A percentile compares a stretch with the other conserved stretches of the same genome.
Conservation (phyloP, 1,284 basidiomycete species). For the Fomitiporia mediterranea region DNA sequence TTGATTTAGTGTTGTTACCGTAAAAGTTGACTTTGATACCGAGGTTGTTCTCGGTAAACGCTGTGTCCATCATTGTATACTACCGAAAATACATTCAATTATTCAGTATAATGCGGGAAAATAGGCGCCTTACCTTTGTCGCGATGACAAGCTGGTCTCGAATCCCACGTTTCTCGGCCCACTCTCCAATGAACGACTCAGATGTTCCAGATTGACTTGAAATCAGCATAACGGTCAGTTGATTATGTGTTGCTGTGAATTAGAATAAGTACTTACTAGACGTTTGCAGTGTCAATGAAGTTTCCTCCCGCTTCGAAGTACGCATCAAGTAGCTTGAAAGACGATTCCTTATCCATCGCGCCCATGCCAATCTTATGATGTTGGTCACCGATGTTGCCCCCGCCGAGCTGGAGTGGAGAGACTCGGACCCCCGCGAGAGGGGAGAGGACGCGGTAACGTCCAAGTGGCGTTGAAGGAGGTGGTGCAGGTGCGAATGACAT, state of each 20-base stretch:
- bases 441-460: slow-evolving; percentile 17
- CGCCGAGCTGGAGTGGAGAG: slow-evolving; percentile 44
- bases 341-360: slow-evolving; percentile 16
- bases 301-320: slow-evolving; percentile 23
- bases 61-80: slow-evolving; percentile 29
- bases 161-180: slow-evolving; percentile 32
- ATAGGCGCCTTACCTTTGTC: slow-evolving; percentile 27
- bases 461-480: slow-evolving; percentile 5
- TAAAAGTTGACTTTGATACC: slow-evolving; percentile 28
- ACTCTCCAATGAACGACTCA: slow-evolving; percentile 33
- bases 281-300: slow-evolving; percentile 25
- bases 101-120: neutral
- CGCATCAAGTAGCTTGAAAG: slow-evolving; percentile 25
- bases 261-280: slow-evolving; percentile 16
- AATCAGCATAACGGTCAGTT: neutral
- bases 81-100: neutral
- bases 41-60: slow-evolving; percentile 18
- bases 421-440: slow-evolving; percentile 25
- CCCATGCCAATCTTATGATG: slow-evolving; percentile 27
- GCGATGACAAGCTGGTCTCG: slow-evolving; percentile 37
- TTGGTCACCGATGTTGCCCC: slow-evolving; percentile 42
- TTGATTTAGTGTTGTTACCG: slow-evolving; percentile 29
- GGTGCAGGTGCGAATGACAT: too few relatives aligned
- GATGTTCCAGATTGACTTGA: slow-evolving; percentile 21
- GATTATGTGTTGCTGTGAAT: too few relatives aligned